phyloP scores from a whole-genome alignment of 2,329 filamentous ascomycete species.

The Botrytis porri region DNA sequence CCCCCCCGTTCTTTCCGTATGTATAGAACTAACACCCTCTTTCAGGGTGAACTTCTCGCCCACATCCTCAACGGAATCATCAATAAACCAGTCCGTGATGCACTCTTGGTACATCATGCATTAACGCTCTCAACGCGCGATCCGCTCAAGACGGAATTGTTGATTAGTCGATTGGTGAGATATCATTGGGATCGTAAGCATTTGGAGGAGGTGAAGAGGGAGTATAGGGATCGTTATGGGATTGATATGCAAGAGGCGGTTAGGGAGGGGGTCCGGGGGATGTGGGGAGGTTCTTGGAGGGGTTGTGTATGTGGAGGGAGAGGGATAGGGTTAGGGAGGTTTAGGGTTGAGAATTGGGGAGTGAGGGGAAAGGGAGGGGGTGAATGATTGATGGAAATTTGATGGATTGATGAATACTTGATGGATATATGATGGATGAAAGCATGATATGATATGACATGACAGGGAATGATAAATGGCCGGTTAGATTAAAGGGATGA shows the following conservation, averaged over 20 bases:
- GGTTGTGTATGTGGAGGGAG: conserved; percentile 62
- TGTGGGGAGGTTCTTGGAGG: conserved; percentile 73
- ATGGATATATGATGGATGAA: not conserved
- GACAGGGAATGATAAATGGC: not conserved
- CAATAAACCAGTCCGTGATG: conserved; percentile 91
- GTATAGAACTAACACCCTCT: not conserved
- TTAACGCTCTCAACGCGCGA: conserved; percentile 67
- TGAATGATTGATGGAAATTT: not conserved
- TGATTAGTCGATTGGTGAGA: conserved; percentile 83
- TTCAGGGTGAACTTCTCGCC: conserved; percentile 84
- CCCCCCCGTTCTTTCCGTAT: not conserved
- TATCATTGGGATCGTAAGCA: conserved; percentile 91
- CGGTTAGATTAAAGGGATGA: not conserved
- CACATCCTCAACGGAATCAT: conserved; percentile 97
- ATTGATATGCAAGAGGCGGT: conserved; percentile 74
- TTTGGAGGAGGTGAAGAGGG: conserved; percentile 72
- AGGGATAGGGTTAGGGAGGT: conserved; percentile 56
- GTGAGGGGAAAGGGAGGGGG: not conserved
- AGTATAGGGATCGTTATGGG: conserved; percentile 76
- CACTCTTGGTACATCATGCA: conserved; percentile 86
- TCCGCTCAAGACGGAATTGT: conserved; percentile 72
- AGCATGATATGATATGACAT: not conserved
- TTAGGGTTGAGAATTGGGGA: conserved; percentile 11
- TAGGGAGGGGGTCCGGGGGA: conserved; percentile 70
- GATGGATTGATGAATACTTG: not conserved